Conservation (phyloP, 805 yeast species). For the Grigorovia humatica region DNA sequence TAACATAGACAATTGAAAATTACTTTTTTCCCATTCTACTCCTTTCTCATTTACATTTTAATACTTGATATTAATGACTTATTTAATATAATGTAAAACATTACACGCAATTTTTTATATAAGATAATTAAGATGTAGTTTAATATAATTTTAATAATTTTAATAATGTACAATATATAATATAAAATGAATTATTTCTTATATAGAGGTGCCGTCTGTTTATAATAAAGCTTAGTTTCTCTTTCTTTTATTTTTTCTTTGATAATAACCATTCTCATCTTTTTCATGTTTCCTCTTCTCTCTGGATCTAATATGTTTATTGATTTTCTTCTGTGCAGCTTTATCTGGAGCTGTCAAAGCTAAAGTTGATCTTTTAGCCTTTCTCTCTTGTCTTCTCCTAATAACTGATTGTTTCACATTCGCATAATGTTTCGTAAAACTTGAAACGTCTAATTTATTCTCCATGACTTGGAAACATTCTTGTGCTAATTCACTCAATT, state of each 20-base stretch:
- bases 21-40: too few relatives aligned
- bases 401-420: slow-evolving; percentile 52
- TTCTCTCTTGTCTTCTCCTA: slow-evolving; percentile 64
- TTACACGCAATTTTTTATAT: too few relatives aligned
- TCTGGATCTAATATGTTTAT: slow-evolving; percentile 63
- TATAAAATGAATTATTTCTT: background rate
- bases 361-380: slow-evolving; percentile 61
- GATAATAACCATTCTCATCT: slow-evolving; percentile 70
- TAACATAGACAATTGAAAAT: background rate
- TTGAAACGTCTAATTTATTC: slow-evolving; percentile 58
- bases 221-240: slow-evolving; percentile 9
- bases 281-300: slow-evolving; percentile 67
- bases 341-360: slow-evolving; percentile 71
- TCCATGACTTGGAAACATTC: slow-evolving; percentile 66
- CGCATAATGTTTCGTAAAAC: slow-evolving; percentile 50
- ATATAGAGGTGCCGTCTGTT: too few relatives aligned
- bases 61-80: too few relatives aligned
- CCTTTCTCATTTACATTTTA: too few relatives aligned
- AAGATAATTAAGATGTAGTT: background rate
- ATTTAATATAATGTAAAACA: too few relatives aligned
- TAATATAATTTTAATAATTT: background rate
- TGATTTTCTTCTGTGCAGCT: slow-evolving; percentile 68
- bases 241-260: slow-evolving; percentile 44
- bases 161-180: background rate
- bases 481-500: slow-evolving; percentile 40